phyloP scores from a whole-genome alignment of 345 rosid genomes.

The Citrus glauca region DNA sequence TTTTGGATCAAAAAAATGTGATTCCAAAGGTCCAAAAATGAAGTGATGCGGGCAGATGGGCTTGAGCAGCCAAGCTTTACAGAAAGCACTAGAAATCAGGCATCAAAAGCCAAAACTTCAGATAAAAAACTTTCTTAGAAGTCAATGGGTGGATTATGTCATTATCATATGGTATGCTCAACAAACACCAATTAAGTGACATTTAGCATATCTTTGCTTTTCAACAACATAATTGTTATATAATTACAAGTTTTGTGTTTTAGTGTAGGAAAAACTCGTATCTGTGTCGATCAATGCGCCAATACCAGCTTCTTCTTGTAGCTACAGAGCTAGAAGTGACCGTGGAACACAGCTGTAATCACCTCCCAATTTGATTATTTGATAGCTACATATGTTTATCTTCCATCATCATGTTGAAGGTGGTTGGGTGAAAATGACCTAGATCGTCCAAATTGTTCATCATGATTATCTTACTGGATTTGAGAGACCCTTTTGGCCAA shows the following conservation, averaged over 20 bases:
- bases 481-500: not conserved
- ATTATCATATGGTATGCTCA: too few species aligned
- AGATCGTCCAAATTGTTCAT: not conserved
- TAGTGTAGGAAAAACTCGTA: too few species aligned
- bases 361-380: not conserved
- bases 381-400: not conserved
- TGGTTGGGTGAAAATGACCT: not conserved
- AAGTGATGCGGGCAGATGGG: not conserved
- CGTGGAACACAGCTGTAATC: conserved; percentile 1
- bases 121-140: too few species aligned
- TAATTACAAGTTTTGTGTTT: too few species aligned
- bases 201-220: too few species aligned
- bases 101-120: not conserved
- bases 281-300: too few species aligned
- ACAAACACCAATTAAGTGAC: too few species aligned
- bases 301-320: not conserved
- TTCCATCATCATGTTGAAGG: not conserved
- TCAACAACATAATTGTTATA: too few species aligned
- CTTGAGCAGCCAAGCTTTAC: not conserved
- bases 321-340: not conserved
- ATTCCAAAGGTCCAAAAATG: not conserved
- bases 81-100: not conserved
- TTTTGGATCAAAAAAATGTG: not conserved
- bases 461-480: not conserved
- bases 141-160: too few species aligned